Evolutionary conservation across 2,329 filamentous ascomycete species (phyloP).

Genomic region (Xylaria sp.): DNA sequence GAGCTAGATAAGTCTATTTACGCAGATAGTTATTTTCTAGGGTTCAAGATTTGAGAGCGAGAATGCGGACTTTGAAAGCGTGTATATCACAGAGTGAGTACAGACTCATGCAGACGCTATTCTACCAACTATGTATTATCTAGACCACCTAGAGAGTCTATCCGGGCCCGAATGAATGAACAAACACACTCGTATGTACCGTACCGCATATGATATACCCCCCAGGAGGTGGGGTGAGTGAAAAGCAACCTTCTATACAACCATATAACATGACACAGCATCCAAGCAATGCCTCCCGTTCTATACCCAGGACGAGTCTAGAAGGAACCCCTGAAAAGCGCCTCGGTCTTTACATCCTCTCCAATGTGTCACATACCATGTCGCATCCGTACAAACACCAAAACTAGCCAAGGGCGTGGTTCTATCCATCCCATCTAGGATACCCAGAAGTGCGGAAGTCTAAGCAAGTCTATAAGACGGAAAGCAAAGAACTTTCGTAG

Average conservation of each 20-base stretch:
- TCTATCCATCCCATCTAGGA: constrained; percentile 7
- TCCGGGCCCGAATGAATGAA: background rate
- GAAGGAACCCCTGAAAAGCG: background rate
- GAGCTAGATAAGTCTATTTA: background rate
- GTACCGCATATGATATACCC: background rate
- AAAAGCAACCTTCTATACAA: background rate
- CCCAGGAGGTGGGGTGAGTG: background rate
- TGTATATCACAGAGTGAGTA: background rate
- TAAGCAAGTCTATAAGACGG: background rate
- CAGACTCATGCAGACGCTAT: background rate
- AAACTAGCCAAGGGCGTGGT: background rate
- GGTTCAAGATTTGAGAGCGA: background rate
- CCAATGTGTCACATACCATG: background rate
- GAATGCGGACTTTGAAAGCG: background rate
- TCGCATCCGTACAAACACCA: background rate
- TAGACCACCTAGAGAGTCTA: background rate
- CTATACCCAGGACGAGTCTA: background rate
- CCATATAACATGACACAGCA: background rate
- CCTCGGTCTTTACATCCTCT: background rate
- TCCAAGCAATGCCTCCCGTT: background rate
- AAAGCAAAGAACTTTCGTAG: too few species aligned
- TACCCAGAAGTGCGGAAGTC: background rate
- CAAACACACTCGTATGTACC: background rate
- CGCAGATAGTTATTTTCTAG: background rate
- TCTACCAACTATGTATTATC: background rate